phyloP scores from a whole-genome alignment of 129 eudicot species.

The Apium graveolens region DNA sequence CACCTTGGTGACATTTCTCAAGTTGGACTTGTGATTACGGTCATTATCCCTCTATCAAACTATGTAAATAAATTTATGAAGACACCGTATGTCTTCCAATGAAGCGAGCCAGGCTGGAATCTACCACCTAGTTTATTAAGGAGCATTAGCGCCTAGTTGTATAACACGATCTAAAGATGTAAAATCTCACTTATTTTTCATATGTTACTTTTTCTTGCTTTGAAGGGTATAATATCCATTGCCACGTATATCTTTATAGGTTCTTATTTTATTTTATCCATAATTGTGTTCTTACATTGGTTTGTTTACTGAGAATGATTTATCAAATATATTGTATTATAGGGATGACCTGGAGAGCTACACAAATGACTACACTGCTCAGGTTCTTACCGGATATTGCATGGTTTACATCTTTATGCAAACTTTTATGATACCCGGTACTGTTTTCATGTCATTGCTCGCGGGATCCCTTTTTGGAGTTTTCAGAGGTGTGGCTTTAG shows the following conservation, averaged over 20 bases:
- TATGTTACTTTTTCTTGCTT: neutral
- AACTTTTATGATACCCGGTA: slow-evolving; percentile 98
- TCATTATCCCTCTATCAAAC: neutral
- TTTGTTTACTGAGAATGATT: neutral
- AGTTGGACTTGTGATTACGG: neutral
- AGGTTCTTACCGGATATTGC: slow-evolving; percentile 81
- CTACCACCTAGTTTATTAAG: neutral
- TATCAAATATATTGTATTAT: neutral
- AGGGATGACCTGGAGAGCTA: slow-evolving; percentile 87
- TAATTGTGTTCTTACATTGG: neutral
- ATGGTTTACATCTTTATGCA: slow-evolving; percentile 90
- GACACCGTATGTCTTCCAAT: neutral
- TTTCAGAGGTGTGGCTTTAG: slow-evolving; percentile 72
- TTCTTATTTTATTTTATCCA: neutral
- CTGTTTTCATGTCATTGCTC: slow-evolving; percentile 86
- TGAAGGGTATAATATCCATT: neutral
- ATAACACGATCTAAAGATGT: neutral
- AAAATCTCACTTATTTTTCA: neutral
- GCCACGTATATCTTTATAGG: neutral
- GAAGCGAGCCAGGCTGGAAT: neutral
- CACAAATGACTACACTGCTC: slow-evolving; percentile 83
- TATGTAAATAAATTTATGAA: neutral
- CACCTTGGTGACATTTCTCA: neutral
- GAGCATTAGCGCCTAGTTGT: neutral
- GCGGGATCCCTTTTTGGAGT: slow-evolving; percentile 91